A percentile compares a stretch with the other conserved stretches of the same genome.
Conservation (phyloP, 148 eudicot species). For the Fagopyrum homotropicum region DNA sequence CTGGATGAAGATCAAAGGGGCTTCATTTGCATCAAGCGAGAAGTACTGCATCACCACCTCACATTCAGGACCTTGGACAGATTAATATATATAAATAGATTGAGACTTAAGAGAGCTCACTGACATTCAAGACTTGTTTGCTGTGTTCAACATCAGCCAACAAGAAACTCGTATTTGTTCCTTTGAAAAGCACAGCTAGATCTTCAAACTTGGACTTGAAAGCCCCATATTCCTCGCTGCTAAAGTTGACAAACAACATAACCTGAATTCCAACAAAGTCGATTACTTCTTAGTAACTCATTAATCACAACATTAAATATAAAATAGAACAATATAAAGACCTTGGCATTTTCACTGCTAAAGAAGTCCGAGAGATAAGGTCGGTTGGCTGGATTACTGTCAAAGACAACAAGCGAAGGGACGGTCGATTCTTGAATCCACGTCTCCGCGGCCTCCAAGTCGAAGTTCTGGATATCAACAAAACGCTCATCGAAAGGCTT, state of each 20-base stretch:
- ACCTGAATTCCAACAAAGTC: constrained; percentile 19
- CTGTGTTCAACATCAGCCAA: constrained; percentile 30
- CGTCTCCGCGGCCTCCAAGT: constrained; percentile 50
- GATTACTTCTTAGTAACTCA: background rate
- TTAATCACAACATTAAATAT: background rate
- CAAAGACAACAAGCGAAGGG: constrained; percentile 52
- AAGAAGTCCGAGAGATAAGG: constrained; percentile 56
- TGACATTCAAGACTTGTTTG: constrained; percentile 22
- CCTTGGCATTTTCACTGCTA: constrained; percentile 55
- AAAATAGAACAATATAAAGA: background rate
- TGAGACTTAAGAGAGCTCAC: background rate
- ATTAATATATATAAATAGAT: no score
- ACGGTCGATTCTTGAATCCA: constrained; percentile 50
- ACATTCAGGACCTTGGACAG: no score
- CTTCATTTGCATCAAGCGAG: constrained; percentile 18
- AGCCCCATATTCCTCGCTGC: constrained; percentile 18
- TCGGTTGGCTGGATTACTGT: constrained; percentile 54
- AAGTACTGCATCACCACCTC: constrained; percentile 16
- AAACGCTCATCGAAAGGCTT: constrained; percentile 90
- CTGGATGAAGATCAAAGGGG: constrained; percentile 27
- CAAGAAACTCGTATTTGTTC: constrained; percentile 22
- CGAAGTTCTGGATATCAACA: constrained; percentile 69
- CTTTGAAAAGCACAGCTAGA: constrained; percentile 31
- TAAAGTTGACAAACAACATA: constrained; percentile 26
- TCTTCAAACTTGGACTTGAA: constrained; percentile 33